Conservation (phyloP, 345 rosid species). For the Erucastrum elatum region DNA sequence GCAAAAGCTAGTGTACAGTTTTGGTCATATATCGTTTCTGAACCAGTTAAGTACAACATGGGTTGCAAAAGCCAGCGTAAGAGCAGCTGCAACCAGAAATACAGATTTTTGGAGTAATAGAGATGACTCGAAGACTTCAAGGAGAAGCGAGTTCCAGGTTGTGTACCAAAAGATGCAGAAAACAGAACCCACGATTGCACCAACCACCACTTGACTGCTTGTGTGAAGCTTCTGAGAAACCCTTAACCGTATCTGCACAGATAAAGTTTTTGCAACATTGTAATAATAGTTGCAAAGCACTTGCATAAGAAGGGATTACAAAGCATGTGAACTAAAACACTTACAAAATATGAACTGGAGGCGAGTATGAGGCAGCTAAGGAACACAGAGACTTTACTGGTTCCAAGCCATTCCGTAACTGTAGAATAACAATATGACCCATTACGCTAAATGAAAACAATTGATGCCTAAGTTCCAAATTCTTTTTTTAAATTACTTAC, state of each 20-base stretch:
- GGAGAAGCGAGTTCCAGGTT: conserved; percentile 55
- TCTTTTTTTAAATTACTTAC: conserved; percentile 39
- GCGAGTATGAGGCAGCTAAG: conserved; percentile 45
- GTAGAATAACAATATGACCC: conserved; percentile 16
- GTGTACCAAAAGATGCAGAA: conserved; percentile 62
- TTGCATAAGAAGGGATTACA: not conserved
- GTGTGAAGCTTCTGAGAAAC: conserved; percentile 77
- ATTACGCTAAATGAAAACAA: not conserved
- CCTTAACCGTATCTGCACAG: conserved; percentile 67
- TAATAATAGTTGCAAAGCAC: not conserved
- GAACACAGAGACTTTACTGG: conserved; percentile 41
- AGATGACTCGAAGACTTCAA: conserved; percentile 55
- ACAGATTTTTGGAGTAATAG: conserved; percentile 46
- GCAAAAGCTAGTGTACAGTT: too few species aligned
- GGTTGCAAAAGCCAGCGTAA: conserved; percentile 46
- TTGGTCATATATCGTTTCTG: not conserved
- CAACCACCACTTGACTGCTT: conserved; percentile 68
- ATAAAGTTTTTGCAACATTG: not conserved
- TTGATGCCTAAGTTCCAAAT: not conserved
- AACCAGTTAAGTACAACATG: conserved; percentile 59
- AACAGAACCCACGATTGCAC: conserved; percentile 55
- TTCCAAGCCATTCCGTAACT: conserved; percentile 59
- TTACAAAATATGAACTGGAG: conserved; percentile 59
- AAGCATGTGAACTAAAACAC: conserved; percentile 14
- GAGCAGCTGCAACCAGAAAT: conserved; percentile 46